A percentile compares a stretch with the other conserved stretches of the same genome.
Conservation (phyloP, 2,329 filamentous ascomycete species). For the Xylariaceae sp. region DNA sequence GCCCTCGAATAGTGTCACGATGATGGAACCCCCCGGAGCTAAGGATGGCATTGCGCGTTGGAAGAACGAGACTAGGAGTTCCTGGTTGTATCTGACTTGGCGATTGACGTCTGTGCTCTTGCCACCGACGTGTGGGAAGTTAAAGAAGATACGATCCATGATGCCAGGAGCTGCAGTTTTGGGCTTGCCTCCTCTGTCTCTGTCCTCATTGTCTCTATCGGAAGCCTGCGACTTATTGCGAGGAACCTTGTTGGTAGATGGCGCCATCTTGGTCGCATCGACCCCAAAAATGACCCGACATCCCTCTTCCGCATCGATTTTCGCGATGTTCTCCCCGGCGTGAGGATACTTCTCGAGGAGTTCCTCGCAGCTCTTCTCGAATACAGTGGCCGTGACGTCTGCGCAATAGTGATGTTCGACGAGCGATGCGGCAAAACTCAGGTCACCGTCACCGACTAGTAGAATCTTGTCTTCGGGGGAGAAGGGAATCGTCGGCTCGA, state of each 20-base stretch:
- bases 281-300: constrained; percentile 55
- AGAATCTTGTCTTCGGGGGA: constrained; percentile 63
- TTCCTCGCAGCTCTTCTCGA: constrained; percentile 53
- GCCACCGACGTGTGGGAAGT: constrained; percentile 95
- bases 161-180: constrained; percentile 23
- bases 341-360: constrained; percentile 73
- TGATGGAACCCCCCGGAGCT: constrained; percentile 56
- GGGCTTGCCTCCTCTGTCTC: constrained; percentile 5
- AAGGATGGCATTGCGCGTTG: constrained; percentile 48
- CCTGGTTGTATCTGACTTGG: constrained; percentile 89
- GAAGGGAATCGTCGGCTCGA: constrained; percentile 63
- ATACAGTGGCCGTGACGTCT: constrained; percentile 65
- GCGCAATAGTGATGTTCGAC: constrained; percentile 62
- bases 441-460: constrained; percentile 74
- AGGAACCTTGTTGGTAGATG: constrained; percentile 40
- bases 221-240: constrained; percentile 3
- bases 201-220: not conserved
- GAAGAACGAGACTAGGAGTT: constrained; percentile 69
- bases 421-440: constrained; percentile 70
- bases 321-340: constrained; percentile 54
- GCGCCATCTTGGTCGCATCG: constrained; percentile 63
- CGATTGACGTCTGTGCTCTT: constrained; percentile 90
- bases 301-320: constrained; percentile 42
- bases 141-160: constrained; percentile 84
- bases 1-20: constrained; percentile 88